Evolutionary conservation across 1,139 yeast species (phyloP), one percentile per base, ranked within the genome.

Genomic region (Candida sojae): DNA sequence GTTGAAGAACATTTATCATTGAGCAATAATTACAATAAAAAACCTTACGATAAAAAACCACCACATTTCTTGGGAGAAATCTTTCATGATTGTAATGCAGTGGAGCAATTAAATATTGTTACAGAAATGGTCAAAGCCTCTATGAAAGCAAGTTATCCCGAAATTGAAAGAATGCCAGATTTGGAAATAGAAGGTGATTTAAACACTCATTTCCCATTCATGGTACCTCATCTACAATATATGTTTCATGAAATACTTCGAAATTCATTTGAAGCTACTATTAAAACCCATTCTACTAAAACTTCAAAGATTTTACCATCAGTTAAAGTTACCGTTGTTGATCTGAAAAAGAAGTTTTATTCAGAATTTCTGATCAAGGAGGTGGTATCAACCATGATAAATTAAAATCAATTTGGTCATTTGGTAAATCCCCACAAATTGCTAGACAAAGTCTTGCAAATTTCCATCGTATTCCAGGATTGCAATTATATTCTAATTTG

Each of bases 1-100:
- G 91, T 90, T 36, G 96, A 92, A 66, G 96, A 92, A 63, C 98
- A 92, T 66, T 70, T 89, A 45, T 82, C 95, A 7, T 75, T 92
- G 46, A 82, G 96, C 0, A 80, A 83, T 40, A 82, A 86, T 51
- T 87, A 82, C 63, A 67, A 67, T 44, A 58, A 61, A 2, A 62
- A 61, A 44, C 81, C 81, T 0, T 68, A 75, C 52, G 59, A 78
- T 58, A 66, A 71, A 40, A 79, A 75, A 56, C 84, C 87, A 1
- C 82, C 84, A 0, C 84, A 84, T 59, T 89, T 84, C 54, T 82
- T 92, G 54, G 97, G 98, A 33, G 96, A 88, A 57, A 90, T 92
- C 26, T 89, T 89, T 63, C 82, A 88, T 54, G 79, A 81, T 51
- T 88, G 96, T 62, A 79, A 83, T 13, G 95, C 97, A 0, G 75